Evolutionary conservation across 345 rosid species (phyloP), one percentile per base, ranked within the genome.

Genomic region (Arabis hirsuta): DNA sequence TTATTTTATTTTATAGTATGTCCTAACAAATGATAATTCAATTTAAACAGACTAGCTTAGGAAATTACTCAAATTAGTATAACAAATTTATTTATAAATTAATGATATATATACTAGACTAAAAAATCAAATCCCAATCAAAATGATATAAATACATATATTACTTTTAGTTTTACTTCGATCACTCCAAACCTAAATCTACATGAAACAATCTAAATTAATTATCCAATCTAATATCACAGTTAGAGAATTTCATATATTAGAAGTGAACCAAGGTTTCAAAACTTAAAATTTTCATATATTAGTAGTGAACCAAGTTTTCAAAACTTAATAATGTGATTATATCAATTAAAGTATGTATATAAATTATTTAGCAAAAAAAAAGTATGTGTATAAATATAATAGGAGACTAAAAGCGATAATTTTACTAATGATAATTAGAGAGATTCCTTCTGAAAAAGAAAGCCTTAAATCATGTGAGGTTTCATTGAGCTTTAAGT

Each of bases 401-500:
- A 42, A 67, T 38, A 42, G 42, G 72, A 43, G 36, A 52, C 54
- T 13, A 55, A 13, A 34, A 31, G 19, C 24, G 1, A 41, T 53
- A 3, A 52, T 14, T 38, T 26, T 9, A 65, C 4, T 41, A 6
- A 36, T n/a, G n/a, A 2, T 65, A 42, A 14, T 48, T 19, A 62
- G 38, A 19, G 42, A 53, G 74, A 69, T 76, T 74, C 69, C 9
- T 59, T 27, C 53, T 32, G 41, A 42, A 59, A 57, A 65, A 34
- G 38, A 55, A 73, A 58, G 22, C 74, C 51, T 68, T 45, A 67
- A 73, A 61, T 74, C 73, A 61, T 75, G 79, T 75, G 79, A 75
- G 64, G 58, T 67, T 67, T 42, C 54, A 22, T 74, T 60, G 62
- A 67, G 68, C 68, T 60, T 69, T 69, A 44, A 54, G 41, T 69